These are phyloP conservation scores for Aspergillus heteromorphus DNA, from an alignment of 495 filamentous ascomycete species.

Conservation along the genomic window DNA sequence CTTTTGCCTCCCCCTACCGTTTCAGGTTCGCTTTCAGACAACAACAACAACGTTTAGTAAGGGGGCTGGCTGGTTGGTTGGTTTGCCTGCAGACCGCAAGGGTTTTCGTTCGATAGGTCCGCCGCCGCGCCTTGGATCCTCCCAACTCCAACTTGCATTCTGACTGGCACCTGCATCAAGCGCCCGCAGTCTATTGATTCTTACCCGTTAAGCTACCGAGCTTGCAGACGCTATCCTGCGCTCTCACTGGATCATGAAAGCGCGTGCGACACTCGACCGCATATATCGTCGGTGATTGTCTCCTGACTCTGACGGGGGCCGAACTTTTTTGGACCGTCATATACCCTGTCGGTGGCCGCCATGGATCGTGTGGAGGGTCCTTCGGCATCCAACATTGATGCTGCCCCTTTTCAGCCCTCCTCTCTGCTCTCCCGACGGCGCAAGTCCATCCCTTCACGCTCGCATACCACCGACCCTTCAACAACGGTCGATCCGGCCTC, in stretches of 20 bases:
- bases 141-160: background rate
- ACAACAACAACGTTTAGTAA: background rate
- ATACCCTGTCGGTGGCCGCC: slow-evolving; percentile 23
- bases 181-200: slow-evolving; percentile 17
- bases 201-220: slow-evolving; percentile 16
- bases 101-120: background rate
- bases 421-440: slow-evolving; percentile 29
- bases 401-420: slow-evolving; percentile 32
- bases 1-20: background rate
- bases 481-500: slow-evolving; percentile 55
- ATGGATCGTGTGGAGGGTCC: slow-evolving; percentile 32
- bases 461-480: slow-evolving; percentile 21
- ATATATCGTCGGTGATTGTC: slow-evolving; percentile 21
- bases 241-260: slow-evolving; percentile 24
- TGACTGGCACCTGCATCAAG: slow-evolving; percentile 16
- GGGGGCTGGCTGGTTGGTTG: background rate
- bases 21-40: background rate
- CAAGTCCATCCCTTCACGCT: slow-evolving; percentile 35
- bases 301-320: slow-evolving; percentile 9
- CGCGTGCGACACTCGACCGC: slow-evolving; percentile 14
- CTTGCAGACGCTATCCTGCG: slow-evolving; percentile 11
- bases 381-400: slow-evolving; percentile 20
- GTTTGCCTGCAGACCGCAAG: background rate
- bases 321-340: slow-evolving; percentile 7
- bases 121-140: slow-evolving; percentile 2